phyloP scores from a whole-genome alignment of 2,329 filamentous ascomycete genomes.

The Mycocentrospora acerina region DNA sequence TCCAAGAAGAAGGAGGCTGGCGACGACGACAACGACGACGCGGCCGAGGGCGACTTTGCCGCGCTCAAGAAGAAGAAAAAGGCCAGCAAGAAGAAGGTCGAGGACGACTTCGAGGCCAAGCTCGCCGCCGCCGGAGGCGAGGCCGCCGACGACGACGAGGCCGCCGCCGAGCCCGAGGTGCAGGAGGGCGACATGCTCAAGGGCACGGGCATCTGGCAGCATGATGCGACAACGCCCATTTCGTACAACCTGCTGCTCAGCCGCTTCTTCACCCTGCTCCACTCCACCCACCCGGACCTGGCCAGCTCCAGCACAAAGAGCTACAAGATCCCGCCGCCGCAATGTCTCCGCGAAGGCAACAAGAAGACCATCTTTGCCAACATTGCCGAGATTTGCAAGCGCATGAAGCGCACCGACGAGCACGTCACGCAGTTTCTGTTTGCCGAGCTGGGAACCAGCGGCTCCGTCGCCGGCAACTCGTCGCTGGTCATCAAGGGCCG shows the following conservation, averaged over 20 bases:
- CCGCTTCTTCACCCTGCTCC: slow-evolving; percentile 92
- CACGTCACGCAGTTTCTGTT: slow-evolving; percentile 97
- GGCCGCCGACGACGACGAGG: slow-evolving; percentile 58
- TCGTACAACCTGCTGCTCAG: slow-evolving; percentile 81
- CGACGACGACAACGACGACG: slow-evolving; percentile 50
- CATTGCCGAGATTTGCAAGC: slow-evolving; percentile 97
- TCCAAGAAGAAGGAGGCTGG: slow-evolving; percentile 61
- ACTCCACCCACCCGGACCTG: slow-evolving; percentile 96
- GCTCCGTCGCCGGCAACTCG: slow-evolving; percentile 85
- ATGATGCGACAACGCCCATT: slow-evolving; percentile 76
- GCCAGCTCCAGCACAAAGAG: slow-evolving; percentile 84
- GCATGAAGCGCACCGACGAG: slow-evolving; percentile 98
- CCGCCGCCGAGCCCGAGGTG: slow-evolving; percentile 52
- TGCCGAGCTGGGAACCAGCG: slow-evolving; percentile 95
- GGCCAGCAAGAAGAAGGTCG: slow-evolving; percentile 57
- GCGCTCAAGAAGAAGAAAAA: slow-evolving; percentile 90
- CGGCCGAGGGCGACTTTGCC: slow-evolving; percentile 61
- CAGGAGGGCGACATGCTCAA: slow-evolving; percentile 76
- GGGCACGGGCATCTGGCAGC: slow-evolving; percentile 87
- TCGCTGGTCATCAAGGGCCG: slow-evolving; percentile 98
- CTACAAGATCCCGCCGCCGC: slow-evolving; percentile 98
- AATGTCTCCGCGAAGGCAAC: slow-evolving; percentile 99
- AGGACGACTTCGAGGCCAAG: slow-evolving; percentile 69
- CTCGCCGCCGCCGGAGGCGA: slow-evolving; percentile 57
- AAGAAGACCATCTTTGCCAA: slow-evolving; percentile 98